Conservation (phyloP, 1,284 basidiomycete genomes). For the Spongiforma sp. region DNA sequence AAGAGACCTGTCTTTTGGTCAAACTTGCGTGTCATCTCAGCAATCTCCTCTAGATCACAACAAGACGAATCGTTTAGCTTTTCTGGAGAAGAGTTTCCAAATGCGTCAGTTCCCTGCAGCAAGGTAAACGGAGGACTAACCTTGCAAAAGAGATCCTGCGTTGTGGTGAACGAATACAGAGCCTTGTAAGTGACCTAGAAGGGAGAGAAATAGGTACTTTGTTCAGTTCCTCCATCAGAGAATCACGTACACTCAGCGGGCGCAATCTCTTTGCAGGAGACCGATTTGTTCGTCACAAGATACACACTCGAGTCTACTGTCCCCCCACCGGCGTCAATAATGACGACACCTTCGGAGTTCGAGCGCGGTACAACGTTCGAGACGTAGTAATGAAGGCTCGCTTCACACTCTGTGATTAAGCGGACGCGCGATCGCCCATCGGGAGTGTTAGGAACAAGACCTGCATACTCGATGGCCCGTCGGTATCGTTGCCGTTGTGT, state of each 20-base stretch:
- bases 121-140: background rate
- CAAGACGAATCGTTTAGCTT: no score
- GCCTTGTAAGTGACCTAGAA: background rate
- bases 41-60: no score
- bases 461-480: no score
- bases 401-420: constrained; percentile 55
- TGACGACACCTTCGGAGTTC: background rate
- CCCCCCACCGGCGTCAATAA: background rate
- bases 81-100: no score
- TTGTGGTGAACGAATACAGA: background rate
- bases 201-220: background rate
- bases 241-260: background rate
- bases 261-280: background rate
- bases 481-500: no score
- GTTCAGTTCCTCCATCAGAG: background rate
- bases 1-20: no score
- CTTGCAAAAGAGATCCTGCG: background rate
- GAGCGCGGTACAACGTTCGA: constrained; percentile 33
- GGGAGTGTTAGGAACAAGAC: no score
- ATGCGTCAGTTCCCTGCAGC: no score
- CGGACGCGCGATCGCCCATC: constrained; percentile 37
- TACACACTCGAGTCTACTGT: background rate
- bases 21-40: no score
- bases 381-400: constrained; percentile 51
- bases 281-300: background rate